phyloP scores from a whole-genome alignment of 2,329 filamentous ascomycete genomes.

The Pseudopyricularia javanii region DNA sequence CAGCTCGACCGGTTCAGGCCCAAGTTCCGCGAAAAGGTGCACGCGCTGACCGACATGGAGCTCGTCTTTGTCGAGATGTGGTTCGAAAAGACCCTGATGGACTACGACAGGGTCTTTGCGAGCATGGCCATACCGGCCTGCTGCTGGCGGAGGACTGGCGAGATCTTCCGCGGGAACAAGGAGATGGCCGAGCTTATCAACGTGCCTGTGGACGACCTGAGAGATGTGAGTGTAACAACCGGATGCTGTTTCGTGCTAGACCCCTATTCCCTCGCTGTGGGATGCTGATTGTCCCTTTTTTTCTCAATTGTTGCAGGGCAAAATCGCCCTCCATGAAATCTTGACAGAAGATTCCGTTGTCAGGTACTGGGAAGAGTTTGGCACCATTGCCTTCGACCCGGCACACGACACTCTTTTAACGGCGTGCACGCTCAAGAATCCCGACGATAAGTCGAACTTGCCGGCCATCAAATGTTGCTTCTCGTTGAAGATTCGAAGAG shows the following conservation, averaged over 20 bases:
- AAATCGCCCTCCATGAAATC: slow-evolving; percentile 89
- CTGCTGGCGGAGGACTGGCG: slow-evolving; percentile 90
- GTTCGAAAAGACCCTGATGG: slow-evolving; percentile 94
- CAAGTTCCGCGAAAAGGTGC: slow-evolving; percentile 91
- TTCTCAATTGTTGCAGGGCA: slow-evolving; percentile 50
- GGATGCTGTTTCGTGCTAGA: slow-evolving; percentile 1
- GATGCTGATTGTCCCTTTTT: background rate
- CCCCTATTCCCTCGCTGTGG: background rate
- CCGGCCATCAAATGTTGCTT: slow-evolving; percentile 87
- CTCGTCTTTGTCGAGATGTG: slow-evolving; percentile 96
- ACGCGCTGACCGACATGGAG: slow-evolving; percentile 84
- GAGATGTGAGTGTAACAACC: slow-evolving; percentile 57
- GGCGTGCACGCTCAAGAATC: slow-evolving; percentile 81
- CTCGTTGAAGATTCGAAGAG: slow-evolving; percentile 89
- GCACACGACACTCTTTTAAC: slow-evolving; percentile 92
- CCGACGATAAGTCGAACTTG: slow-evolving; percentile 53
- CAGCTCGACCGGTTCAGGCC: slow-evolving; percentile 89
- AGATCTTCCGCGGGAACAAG: slow-evolving; percentile 95
- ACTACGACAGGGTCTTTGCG: slow-evolving; percentile 95
- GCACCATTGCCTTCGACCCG: slow-evolving; percentile 90
- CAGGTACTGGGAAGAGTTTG: slow-evolving; percentile 98
- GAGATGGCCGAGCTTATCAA: slow-evolving; percentile 97
- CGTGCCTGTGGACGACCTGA: slow-evolving; percentile 77
- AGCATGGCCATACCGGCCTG: slow-evolving; percentile 98
- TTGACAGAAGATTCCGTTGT: slow-evolving; percentile 90